Base-by-base conservation (phyloP, 192 early-diverging fungal genomes). In the Podila clonocystis region DNA sequence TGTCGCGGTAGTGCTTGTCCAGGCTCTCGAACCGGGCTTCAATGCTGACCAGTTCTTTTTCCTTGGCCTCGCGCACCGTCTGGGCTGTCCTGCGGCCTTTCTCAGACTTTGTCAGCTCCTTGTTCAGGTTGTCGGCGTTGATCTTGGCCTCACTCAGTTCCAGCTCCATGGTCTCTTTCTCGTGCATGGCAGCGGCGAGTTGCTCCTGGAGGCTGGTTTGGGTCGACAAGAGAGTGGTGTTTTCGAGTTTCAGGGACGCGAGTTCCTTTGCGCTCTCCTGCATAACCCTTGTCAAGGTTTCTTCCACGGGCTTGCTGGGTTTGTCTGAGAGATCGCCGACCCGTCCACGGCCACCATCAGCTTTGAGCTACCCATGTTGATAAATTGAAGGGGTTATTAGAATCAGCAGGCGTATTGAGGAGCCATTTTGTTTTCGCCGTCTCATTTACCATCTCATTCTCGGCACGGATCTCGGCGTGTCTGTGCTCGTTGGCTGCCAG, bases 61-160 rank as follows among this genome's bases (percentile, higher is more conserved):
- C 59, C 30, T 61, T 61, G 11, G 26, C 28, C 9, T 61, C 59
- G 0, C 11, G 1, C 2, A 26, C 30, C 6, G n/a, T 24, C 4
- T 55, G 52, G 0, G 52, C 52, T 17, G 52, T 55, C 22, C 52
- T 55, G 24, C 52, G 52, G 8, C 52, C 52, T 7, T 55, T 55
- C 52, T 55, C 52, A 55, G 13, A 19, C 22, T 55, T 55, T 12
- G 19, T 55, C 50, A 75, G 64, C 17, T 69, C 67, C 61, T 62
- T 75, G 33, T 9, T 62, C 45, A 74, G n/a, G 4, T 62, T 50
- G 5, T 36, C 36, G 4, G 30, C 26, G 28, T 67, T 33, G 52
- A 68, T 29, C 17, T 59, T 68, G 38, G 26, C n/a, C 7, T 68
- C 67, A 3, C 24, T 11, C 55, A 26, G 34, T 57, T 3, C 67